Conservation (phyloP, 208 protist genomes). For the Strigomonas galati region DNA sequence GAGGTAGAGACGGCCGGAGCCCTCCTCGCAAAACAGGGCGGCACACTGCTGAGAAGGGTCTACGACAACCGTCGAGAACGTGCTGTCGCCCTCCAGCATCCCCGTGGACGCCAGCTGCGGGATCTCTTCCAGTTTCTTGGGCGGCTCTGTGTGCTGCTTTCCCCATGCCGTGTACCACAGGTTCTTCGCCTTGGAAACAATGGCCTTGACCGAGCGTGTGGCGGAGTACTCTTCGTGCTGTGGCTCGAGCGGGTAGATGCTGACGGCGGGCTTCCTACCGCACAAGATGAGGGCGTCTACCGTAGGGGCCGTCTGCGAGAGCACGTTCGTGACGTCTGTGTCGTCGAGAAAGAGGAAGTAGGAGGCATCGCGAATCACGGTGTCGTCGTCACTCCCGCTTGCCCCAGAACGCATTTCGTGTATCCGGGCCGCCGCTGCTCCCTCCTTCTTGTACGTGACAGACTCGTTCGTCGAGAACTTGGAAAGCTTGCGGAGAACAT, state of each 20-base stretch:
- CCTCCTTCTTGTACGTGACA: constrained; percentile 19
- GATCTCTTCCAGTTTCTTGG: constrained; percentile 24
- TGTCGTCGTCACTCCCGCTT: neutral
- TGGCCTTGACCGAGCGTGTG: constrained; percentile 39
- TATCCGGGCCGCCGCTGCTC: constrained; percentile 11
- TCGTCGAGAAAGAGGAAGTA: constrained; percentile 30
- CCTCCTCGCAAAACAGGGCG: constrained; percentile 41
- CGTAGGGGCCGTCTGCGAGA: neutral
- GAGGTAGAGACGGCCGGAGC: constrained; percentile 66
- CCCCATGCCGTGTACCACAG: constrained; percentile 34
- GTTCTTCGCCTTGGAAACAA: constrained; percentile 37
- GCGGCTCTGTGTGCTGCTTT: neutral
- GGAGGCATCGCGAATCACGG: constrained; percentile 20
- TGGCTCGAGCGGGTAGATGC: constrained; percentile 48
- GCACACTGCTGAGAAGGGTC: constrained; percentile 72
- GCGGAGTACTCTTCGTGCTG: constrained; percentile 36
- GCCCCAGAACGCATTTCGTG: neutral
- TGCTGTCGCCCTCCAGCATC: constrained; percentile 56
- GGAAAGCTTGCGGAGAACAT: constrained; percentile 22
- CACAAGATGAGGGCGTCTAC: constrained; percentile 45
- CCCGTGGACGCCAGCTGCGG: constrained; percentile 18
- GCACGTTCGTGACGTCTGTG: neutral
- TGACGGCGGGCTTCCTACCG: constrained; percentile 48
- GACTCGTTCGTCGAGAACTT: constrained; percentile 39
- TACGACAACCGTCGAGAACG: constrained; percentile 43